Percentiles rank a stretch among this genome's conserved stretches.
Conservation (phyloP, 305 asterid species). For the Solanum hybrid region DNA sequence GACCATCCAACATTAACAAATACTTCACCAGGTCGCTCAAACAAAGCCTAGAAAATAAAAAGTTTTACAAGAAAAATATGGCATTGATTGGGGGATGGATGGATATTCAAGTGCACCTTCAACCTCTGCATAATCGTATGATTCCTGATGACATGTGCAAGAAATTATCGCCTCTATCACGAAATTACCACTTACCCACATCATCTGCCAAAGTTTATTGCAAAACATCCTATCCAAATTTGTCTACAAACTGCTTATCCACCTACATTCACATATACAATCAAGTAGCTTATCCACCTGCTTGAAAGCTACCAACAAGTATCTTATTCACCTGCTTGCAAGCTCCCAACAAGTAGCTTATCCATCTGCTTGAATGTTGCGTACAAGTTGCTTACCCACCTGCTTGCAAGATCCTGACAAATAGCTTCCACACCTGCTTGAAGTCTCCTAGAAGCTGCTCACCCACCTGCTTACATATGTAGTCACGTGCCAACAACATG, state of each 20-base stretch:
- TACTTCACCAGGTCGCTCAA: not conserved
- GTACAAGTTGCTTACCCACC: not conserved
- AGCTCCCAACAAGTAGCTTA: not conserved
- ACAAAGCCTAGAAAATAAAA: not conserved
- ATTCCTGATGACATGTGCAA: not conserved
- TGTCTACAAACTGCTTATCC: not conserved
- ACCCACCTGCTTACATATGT: not conserved
- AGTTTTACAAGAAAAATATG: too few relatives aligned
- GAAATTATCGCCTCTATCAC: not conserved
- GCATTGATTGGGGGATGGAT: not conserved
- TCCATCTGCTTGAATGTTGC: not conserved
- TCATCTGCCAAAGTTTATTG: not conserved
- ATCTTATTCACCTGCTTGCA: not conserved
- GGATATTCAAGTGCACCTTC: not conserved
- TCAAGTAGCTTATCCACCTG: not conserved
- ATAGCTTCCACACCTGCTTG: not conserved
- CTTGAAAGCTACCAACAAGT: not conserved
- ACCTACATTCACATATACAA: not conserved
- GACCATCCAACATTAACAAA: not conserved
- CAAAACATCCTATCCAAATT: not conserved
- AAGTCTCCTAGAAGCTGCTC: not conserved
- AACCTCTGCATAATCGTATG: not conserved
- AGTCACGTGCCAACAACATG: too few relatives aligned
- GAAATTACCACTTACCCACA: not conserved
- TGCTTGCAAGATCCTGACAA: not conserved